Evolutionary conservation across 345 rosid genomes (phyloP).

Genomic region (Citrus sinensis): DVS_A1.0 CM039164.1:6436501-6437000

Average conservation of each 20-base stretch:
- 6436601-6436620: too few species aligned
- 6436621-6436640: neutral
- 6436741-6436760: neutral
- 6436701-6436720: neutral
- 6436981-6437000: neutral
- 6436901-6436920: neutral
- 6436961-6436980: neutral
- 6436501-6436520: neutral
- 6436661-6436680: neutral
- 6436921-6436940: neutral
- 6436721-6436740: neutral
- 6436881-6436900: neutral
- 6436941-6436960: neutral
- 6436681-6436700: too few species aligned
- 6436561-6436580: neutral
- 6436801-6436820: neutral
- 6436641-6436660: neutral
- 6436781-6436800: neutral
- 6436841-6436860: neutral
- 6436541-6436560: neutral
- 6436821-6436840: neutral
- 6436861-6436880: neutral
- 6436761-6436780: neutral
- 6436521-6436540: neutral
- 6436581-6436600: neutral